Evolutionary conservation across 306 rosid genomes (phyloP).

Genomic region (Corylus avellana): DNA sequence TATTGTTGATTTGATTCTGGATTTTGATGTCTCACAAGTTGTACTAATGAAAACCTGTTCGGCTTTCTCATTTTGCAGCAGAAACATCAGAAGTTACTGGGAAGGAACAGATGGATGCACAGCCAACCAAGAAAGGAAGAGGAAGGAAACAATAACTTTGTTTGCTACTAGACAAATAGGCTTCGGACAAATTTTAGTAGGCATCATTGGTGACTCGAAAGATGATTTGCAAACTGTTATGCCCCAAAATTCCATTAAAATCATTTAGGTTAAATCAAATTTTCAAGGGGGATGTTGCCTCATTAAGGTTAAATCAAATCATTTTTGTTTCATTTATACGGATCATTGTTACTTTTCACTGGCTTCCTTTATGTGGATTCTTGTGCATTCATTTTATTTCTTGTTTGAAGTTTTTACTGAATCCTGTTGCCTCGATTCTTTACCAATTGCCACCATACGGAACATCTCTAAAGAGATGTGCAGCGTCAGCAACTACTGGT

Average conservation of each 20-base stretch:
- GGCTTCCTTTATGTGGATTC: too few relatives aligned
- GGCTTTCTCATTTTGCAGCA: constrained; percentile 46
- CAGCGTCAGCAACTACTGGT: too few relatives aligned
- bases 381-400: background rate
- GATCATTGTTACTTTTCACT: background rate
- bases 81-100: constrained; percentile 78
- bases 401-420: background rate
- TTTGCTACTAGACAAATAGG: constrained; percentile 26
- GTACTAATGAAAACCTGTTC: constrained; percentile 8
- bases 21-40: background rate
- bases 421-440: background rate
- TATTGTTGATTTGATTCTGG: background rate
- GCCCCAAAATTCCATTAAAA: background rate
- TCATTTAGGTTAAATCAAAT: background rate
- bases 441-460: background rate
- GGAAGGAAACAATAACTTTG: constrained; percentile 70
- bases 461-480: too few relatives aligned
- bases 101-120: constrained; percentile 75
- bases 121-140: constrained; percentile 76
- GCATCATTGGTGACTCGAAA: constrained; percentile 26
- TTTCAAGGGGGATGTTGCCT: constrained; percentile 3
- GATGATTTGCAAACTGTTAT: constrained; percentile 10
- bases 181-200: constrained; percentile 25
- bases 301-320: too few relatives aligned
- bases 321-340: background rate